These are phyloP conservation scores for Cryphonectria carpinicola DNA, from an alignment of 2,329 filamentous ascomycete species.

Conservation along the genomic window DNA sequence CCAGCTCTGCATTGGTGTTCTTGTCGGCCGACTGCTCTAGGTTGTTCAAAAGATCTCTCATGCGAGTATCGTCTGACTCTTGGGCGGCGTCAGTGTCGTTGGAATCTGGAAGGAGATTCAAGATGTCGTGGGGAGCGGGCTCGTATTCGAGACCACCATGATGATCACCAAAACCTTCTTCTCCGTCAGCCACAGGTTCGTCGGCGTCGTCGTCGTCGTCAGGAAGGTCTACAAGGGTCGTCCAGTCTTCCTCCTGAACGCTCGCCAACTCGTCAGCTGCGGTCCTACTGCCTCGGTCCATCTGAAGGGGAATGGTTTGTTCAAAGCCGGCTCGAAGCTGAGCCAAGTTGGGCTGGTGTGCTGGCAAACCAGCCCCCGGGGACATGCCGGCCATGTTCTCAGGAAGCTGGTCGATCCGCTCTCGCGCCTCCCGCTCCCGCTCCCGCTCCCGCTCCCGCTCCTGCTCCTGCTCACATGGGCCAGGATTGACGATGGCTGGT, in stretches of 20 bases:
- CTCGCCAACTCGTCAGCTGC: neutral
- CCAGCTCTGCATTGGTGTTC: neutral
- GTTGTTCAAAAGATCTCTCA: neutral
- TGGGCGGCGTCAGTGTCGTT: neutral
- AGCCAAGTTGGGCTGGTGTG: neutral
- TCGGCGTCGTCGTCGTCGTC: neutral
- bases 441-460: too few relatives aligned
- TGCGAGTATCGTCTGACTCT: neutral
- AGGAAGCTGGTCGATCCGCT: neutral
- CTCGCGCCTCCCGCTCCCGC: neutral
- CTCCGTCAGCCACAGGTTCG: neutral
- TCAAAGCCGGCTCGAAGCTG: neutral
- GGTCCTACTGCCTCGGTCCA: too few relatives aligned
- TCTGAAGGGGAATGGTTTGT: neutral
- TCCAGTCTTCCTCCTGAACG: neutral
- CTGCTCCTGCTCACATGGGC: neutral
- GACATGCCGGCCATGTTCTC: neutral
- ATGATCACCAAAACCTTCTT: neutral
- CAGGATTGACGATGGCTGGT: neutral
- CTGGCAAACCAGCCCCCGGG: neutral
- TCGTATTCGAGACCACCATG: neutral
- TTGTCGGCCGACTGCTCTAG: neutral
- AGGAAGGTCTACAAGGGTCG: neutral
- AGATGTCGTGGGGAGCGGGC: neutral
- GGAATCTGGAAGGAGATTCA: neutral